Base-by-base conservation (phyloP, 179 eudicot genomes). In the Silene coronaria region DNA sequence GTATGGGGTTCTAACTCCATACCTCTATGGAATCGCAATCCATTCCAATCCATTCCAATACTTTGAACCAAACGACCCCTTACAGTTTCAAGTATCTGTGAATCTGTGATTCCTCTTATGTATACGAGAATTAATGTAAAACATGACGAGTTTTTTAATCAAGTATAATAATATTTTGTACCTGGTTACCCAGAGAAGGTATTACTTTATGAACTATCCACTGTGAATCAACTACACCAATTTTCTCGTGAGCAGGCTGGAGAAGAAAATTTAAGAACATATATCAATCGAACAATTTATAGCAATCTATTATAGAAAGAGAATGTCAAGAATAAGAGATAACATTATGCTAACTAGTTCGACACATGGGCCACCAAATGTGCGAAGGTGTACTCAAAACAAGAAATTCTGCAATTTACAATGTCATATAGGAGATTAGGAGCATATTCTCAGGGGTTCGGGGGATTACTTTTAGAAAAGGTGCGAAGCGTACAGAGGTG, bases 231-330 rank as follows among this genome's bases (percentile, higher is more conserved):
- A 91, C 94, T 72, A 93, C 96, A 42, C 96, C 96, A 78, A 89
- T 91, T 76, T 93, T 93, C 83, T 93, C 97, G 84, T 93, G 98
- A 73, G 98, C 92, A 82, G 97, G 98, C 98, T 93, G 89, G 81
- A 85, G 48, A 48, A 67, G 16, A 73, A 69, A 74, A 19, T 32
- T 51, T 77, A 62, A 38, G 9, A 71, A 57, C 55, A 67, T 59
- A 28, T 45, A 57, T 26, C 34, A 59, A 63, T 22, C 6, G 62
- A 70, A 70, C 24, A 71, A 26, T 51, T 13, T 12, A 58, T 5
- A 53, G 32, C 12, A 26, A 69, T 48, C 11, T 61, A 24, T 21
- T 61, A 24, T 21, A 77, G 64, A 59, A 9, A 32, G 8, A 55
- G 22, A 36, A 36, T 53, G 59, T 14, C 59, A 17, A 53, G 2